Conservation (phyloP, 2,329 filamentous ascomycete species). For the Neofusicoccum cordaticola region DNA sequence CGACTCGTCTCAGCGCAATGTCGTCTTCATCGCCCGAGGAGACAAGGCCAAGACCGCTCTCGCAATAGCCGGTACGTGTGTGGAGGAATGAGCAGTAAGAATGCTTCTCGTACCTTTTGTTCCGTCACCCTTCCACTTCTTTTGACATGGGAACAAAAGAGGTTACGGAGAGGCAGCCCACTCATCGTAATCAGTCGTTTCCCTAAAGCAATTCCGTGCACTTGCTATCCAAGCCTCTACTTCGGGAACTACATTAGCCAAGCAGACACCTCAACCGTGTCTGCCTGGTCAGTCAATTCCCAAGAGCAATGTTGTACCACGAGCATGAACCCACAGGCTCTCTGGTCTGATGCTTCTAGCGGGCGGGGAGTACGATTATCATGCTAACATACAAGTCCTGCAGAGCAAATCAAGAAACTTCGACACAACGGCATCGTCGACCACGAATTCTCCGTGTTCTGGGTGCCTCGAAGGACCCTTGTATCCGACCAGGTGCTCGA, state of each 20-base stretch:
- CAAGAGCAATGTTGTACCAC: not conserved
- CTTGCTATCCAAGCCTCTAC: slow-evolving; percentile 5
- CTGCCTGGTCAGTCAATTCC: slow-evolving; percentile 8
- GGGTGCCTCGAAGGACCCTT: slow-evolving; percentile 87
- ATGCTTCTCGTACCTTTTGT: not conserved
- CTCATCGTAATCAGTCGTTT: slow-evolving; percentile 58
- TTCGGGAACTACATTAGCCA: slow-evolving; percentile 7
- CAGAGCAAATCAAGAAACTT: slow-evolving; percentile 87
- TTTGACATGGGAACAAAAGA: slow-evolving; percentile 57
- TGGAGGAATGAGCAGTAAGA: slow-evolving; percentile 9
- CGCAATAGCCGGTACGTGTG: slow-evolving; percentile 73
- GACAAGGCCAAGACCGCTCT: slow-evolving; percentile 83
- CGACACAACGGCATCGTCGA: slow-evolving; percentile 83
- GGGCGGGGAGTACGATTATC: slow-evolving; percentile 17
- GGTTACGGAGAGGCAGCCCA: slow-evolving; percentile 54
- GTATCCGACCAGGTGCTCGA: slow-evolving; percentile 90
- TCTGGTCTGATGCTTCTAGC: not conserved
- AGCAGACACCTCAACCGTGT: not conserved
- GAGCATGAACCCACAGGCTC: slow-evolving; percentile 9
- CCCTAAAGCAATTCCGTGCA: slow-evolving; percentile 47
- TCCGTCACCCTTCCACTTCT: not conserved
- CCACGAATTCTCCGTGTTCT: slow-evolving; percentile 96
- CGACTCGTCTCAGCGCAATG: slow-evolving; percentile 90
- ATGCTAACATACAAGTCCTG: slow-evolving; percentile 50
- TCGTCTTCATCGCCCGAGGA: slow-evolving; percentile 88